phyloP scores from a whole-genome alignment of 352 stramenopile genomes.

The Globisporangium okanoganense region DNA sequence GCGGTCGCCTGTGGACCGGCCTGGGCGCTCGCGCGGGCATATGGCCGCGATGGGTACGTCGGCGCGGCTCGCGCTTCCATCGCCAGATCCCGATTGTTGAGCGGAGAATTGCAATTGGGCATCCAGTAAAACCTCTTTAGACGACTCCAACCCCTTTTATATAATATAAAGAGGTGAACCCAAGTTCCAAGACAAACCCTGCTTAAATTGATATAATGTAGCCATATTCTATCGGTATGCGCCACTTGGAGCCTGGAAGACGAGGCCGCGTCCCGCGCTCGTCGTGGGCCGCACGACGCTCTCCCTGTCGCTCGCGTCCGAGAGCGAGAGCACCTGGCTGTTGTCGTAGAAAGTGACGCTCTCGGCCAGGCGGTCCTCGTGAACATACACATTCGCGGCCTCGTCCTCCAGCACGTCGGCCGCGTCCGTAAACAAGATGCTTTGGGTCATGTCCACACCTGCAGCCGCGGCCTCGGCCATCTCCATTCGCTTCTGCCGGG shows the following conservation, averaged over 20 bases:
- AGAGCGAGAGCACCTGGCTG: conserved; percentile 64
- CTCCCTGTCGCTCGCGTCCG: conserved; percentile 42
- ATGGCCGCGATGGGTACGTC: background rate
- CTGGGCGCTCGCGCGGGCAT: background rate
- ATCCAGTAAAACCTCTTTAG: background rate
- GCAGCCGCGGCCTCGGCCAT: conserved; percentile 38
- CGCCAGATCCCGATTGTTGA: background rate
- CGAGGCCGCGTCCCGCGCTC: conserved; percentile 27
- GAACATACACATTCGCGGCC: conserved; percentile 47
- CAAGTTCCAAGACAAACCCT: background rate
- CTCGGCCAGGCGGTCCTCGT: conserved; percentile 52
- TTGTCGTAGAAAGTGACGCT: conserved; percentile 77
- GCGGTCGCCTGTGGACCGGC: background rate
- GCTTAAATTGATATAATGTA: background rate
- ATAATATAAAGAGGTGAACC: background rate
- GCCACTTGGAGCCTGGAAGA: background rate
- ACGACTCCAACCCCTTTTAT: background rate
- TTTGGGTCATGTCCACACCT: conserved; percentile 56
- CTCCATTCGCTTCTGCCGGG: conserved; percentile 37
- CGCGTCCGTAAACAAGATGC: conserved; percentile 76
- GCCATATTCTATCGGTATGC: conserved; percentile 4
- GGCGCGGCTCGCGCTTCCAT: background rate
- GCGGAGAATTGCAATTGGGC: background rate
- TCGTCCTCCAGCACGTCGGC: conserved; percentile 49
- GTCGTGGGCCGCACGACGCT: conserved; percentile 38